Base-by-base conservation (phyloP, 2,329 filamentous ascomycete species). In the Claviceps arundinis region DNA sequence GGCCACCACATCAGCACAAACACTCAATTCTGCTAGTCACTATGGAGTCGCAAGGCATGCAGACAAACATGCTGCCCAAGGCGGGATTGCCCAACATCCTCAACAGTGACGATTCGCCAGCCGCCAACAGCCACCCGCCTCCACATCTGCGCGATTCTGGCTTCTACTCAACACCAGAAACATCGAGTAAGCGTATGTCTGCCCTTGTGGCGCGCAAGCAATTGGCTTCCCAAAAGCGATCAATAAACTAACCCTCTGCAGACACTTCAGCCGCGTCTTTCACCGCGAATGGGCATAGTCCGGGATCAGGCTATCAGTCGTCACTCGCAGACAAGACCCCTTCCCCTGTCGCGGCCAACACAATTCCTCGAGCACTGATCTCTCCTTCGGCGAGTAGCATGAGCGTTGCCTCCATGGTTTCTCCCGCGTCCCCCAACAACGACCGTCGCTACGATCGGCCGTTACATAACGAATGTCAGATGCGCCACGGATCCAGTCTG, bases 351-450 rank as follows among this genome's bases (percentile, higher is more conserved):
- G 70, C 75, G 42, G 59, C 72, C 41, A 74, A 75, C 59, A 65
- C 75, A 54, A 62, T 75, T 17, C 73, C 74, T 1, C 77, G 77
- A 45, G 66, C 77, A 9, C 64, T 81, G 17, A 68, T 77, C 38
- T 82, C 80, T 7, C 78, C 80, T 5, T 64, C 72, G 0, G 72
- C 74, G 14, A 75, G 74, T 58, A 76, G 78, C 61, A 84, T 84
- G 81, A 83, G 79, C 54, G 78, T 84, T 42, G 78, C 80, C 19
- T 80, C 80, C 17, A 82, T 84, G 68, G 78, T 84, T 11, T 83
- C 81, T 17, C 80, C 80, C 5, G 78, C 77, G 1, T 73, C 74
- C 1, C 69, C 76, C 5, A 68, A 66, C 5, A 68, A 64, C 30
- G 64, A 68, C 16, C 68, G 71, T 24, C 73, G 75, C 48, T 72